Conservation (phyloP, 2,329 filamentous ascomycete species). For the Penicillium thymicola region DNA sequence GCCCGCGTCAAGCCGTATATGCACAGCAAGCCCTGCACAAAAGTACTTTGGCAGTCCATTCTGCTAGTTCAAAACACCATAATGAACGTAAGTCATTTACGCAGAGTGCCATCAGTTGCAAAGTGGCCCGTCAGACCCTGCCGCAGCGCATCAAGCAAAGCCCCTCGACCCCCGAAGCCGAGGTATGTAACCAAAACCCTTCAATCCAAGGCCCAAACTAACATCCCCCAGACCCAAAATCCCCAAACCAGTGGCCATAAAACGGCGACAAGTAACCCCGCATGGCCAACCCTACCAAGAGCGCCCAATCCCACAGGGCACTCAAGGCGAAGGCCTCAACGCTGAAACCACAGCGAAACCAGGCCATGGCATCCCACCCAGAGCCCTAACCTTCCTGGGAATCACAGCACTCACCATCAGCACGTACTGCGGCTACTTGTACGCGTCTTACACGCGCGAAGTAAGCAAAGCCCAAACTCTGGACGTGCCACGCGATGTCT, state of each 20-base stretch:
- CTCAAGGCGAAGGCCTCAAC: conserved; percentile 6
- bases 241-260: conserved; percentile 2
- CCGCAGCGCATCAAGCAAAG: conserved; percentile 19
- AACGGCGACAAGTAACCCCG: neutral
- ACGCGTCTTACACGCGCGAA: conserved; percentile 41
- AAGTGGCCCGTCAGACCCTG: conserved; percentile 12
- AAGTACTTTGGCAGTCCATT: neutral
- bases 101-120: conserved; percentile 22
- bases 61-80: neutral
- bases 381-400: conserved; percentile 37
- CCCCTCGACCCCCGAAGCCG: conserved; percentile 14
- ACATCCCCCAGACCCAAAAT: conserved; percentile 9
- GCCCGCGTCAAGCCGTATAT: neutral
- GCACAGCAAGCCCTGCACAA: neutral
- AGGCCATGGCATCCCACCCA: conserved; percentile 27
- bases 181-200: conserved; percentile 16
- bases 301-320: neutral
- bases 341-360: neutral
- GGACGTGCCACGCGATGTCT: conserved; percentile 42
- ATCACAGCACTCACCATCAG: conserved; percentile 41
- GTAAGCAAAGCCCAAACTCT: conserved; percentile 32
- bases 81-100: conserved; percentile 29
- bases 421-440: conserved; percentile 45
- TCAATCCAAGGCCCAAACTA: neutral
- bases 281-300: neutral